Conservation (phyloP, 352 stramenopile genomes). For the Pythium brassicae region DNA sequence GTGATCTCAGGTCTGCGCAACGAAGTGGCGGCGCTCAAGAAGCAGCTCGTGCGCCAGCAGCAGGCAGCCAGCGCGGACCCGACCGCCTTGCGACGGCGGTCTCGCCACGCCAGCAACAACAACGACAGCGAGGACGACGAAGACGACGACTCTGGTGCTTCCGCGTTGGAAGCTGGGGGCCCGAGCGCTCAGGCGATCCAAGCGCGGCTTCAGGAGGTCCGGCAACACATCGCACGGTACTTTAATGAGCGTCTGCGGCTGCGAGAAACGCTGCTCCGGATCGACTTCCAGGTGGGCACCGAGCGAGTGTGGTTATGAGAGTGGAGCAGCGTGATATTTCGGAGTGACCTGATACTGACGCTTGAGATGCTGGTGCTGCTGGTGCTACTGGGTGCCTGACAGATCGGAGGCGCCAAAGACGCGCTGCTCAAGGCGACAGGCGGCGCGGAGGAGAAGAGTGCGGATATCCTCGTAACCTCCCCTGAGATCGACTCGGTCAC, state of each 20-base stretch:
- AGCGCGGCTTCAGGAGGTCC: slow-evolving; percentile 32
- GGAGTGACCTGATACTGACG: not conserved
- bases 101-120: not conserved
- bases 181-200: slow-evolving; percentile 7
- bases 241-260: slow-evolving; percentile 87
- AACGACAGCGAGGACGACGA: slow-evolving; percentile 21
- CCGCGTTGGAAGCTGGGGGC: not conserved
- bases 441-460: not conserved
- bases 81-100: not conserved
- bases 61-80: not conserved
- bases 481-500: slow-evolving; percentile 1
- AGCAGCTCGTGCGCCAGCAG: slow-evolving; percentile 35
- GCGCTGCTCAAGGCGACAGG: not conserved
- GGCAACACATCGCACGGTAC: slow-evolving; percentile 70
- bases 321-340: not conserved
- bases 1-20: slow-evolving; percentile 83
- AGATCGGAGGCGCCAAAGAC: slow-evolving; percentile 4
- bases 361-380: not conserved
- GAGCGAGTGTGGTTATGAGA: not conserved
- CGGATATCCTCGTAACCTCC: not conserved
- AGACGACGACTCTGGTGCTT: not conserved
- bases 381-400: not conserved
- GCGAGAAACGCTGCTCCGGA: slow-evolving; percentile 61
- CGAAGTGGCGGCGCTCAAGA: slow-evolving; percentile 84
- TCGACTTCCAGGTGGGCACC: slow-evolving; percentile 69